A percentile compares a stretch with the other conserved stretches of the same genome.
These are phyloP conservation scores for Fraxinus quadrangulata DNA, from an alignment of 257 asterid species.

Conservation along the genomic window DNA sequence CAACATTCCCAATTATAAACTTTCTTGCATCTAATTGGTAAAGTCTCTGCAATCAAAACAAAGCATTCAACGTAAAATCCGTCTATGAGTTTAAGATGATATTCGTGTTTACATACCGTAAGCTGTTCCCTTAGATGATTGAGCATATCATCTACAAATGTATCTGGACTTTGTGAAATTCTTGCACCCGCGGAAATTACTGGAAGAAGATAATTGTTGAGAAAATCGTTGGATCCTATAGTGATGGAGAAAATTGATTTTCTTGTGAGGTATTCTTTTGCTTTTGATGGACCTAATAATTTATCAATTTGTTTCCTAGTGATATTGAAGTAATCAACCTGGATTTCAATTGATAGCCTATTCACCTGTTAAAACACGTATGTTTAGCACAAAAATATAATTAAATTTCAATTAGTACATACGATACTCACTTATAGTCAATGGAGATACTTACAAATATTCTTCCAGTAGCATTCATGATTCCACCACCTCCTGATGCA, in stretches of 20 bases:
- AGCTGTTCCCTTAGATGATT: conserved; percentile 69
- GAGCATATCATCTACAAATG: conserved; percentile 68
- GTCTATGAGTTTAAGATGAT: background rate
- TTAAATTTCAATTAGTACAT: background rate
- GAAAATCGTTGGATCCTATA: conserved; percentile 86
- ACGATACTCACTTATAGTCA: too few relatives aligned
- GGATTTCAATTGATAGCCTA: conserved; percentile 87
- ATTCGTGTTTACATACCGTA: conserved; percentile 47
- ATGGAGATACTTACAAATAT: conserved; percentile 58
- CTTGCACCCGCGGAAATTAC: conserved; percentile 72
- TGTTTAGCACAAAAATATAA: background rate
- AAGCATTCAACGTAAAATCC: background rate
- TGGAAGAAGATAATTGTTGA: conserved; percentile 85
- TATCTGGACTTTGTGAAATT: conserved; percentile 65
- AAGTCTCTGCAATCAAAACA: conserved; percentile 58
- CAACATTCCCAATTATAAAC: conserved; percentile 80
- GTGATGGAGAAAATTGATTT: conserved; percentile 80
- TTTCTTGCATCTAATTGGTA: conserved; percentile 79
- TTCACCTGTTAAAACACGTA: conserved; percentile 54
- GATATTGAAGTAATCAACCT: conserved; percentile 86
- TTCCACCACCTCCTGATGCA: conserved; percentile 96
- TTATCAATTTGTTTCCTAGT: conserved; percentile 70
- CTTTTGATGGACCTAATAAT: conserved; percentile 64
- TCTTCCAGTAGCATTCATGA: conserved; percentile 83
- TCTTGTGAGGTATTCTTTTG: conserved; percentile 56